Conservation (phyloP, 768 basidiomycete species). For the Trichaptum fuscoviolaceum region DNA sequence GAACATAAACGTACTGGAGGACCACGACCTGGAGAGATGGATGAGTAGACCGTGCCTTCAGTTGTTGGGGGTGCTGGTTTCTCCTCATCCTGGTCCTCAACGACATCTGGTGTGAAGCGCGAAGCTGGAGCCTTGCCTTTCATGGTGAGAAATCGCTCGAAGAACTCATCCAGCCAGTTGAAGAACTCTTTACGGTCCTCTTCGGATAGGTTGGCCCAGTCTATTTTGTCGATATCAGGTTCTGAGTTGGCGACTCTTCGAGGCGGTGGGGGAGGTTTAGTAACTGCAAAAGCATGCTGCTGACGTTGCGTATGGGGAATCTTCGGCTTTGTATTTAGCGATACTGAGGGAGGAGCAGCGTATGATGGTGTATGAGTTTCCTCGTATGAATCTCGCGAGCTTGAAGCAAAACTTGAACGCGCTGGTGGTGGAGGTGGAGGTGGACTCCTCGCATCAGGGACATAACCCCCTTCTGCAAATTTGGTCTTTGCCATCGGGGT, state of each 20-base stretch:
- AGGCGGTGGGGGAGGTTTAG: not conserved
- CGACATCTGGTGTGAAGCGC: not conserved
- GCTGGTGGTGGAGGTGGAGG: not conserved
- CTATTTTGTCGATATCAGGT: slow-evolving; percentile 31
- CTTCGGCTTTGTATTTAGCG: not conserved
- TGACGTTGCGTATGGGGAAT: not conserved
- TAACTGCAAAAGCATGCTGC: not conserved
- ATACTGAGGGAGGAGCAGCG: not conserved
- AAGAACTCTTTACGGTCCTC: slow-evolving; percentile 74
- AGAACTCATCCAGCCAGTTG: slow-evolving; percentile 78
- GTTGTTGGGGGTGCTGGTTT: not conserved
- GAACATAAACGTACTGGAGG: not conserved
- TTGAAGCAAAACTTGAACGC: not conserved
- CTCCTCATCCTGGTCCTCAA: not conserved
- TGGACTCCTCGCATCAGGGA: not conserved
- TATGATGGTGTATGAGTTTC: not conserved
- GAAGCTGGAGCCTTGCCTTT: not conserved
- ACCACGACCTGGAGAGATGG: not conserved
- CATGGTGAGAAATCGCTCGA: slow-evolving; percentile 36
- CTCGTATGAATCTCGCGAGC: not conserved
- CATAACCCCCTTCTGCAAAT: slow-evolving; percentile 1
- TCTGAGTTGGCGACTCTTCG: not conserved
- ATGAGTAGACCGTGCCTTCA: slow-evolving; percentile 2
- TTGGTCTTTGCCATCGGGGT: slow-evolving; percentile 4
- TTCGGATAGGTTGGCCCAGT: slow-evolving; percentile 63